Percentiles rank a stretch among this genome's conserved stretches.
Evolutionary conservation across 2,329 filamentous ascomycete genomes (phyloP).

Genomic region (Lasiodiplodia hormozganensis): DNA sequence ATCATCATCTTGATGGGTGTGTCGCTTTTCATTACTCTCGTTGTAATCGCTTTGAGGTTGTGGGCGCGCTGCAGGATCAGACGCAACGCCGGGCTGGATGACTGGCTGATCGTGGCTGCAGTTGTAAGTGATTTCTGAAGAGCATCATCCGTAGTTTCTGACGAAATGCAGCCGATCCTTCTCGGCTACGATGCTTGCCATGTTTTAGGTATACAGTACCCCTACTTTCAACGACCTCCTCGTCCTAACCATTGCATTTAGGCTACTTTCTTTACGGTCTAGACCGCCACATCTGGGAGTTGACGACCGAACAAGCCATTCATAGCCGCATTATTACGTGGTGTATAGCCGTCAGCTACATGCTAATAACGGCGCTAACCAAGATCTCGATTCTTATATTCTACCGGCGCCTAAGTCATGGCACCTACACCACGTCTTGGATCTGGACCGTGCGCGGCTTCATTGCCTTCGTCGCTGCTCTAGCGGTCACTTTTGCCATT

Average conservation of each 20-base stretch:
- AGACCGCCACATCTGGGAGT: constrained; percentile 22
- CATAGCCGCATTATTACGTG: constrained; percentile 12
- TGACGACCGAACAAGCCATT: not conserved
- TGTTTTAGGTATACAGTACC: not conserved
- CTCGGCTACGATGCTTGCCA: not conserved
- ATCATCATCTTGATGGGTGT: not conserved
- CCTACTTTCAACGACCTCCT: no score
- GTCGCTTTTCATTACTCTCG: not conserved
- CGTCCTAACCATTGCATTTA: not conserved
- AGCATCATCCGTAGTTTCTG: not conserved
- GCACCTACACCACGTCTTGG: constrained; percentile 46
- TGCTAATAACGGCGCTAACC: constrained; percentile 37
- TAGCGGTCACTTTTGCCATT: constrained; percentile 47
- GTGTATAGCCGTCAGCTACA: constrained; percentile 33
- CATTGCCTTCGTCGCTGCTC: constrained; percentile 49
- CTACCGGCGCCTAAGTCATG: constrained; percentile 50
- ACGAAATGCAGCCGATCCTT: not conserved
- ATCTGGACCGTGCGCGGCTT: constrained; percentile 48
- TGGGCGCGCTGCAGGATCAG: constrained; percentile 24
- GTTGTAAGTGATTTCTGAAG: not conserved
- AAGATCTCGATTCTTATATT: constrained; percentile 49
- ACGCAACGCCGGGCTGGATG: constrained; percentile 20
- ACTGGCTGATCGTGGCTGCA: constrained; percentile 11
- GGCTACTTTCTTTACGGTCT: constrained; percentile 12
- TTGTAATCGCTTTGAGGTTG: not conserved